Evolutionary conservation across 495 filamentous ascomycete genomes (phyloP).

Genomic region (Penicillium longicatenatum): DNA sequence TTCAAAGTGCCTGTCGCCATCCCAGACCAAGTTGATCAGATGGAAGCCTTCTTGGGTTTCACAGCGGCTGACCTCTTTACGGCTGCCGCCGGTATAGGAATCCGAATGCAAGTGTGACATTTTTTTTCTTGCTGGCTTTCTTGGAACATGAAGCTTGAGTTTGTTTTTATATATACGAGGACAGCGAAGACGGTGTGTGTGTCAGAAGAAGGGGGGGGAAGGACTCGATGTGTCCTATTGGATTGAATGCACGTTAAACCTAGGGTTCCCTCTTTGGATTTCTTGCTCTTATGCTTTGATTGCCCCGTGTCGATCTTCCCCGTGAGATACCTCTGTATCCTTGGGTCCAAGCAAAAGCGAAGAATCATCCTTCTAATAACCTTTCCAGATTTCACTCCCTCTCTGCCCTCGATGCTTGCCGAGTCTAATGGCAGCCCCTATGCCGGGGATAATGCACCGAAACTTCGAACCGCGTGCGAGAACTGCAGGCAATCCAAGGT

Average conservation of each 20-base stretch:
- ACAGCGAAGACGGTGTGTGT: not conserved
- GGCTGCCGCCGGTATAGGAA: conserved; percentile 39
- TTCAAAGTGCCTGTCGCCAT: conserved; percentile 23
- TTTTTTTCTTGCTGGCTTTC: conserved; percentile 14
- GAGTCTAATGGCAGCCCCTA: conserved; percentile 30
- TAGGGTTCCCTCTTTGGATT: not conserved
- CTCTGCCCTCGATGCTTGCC: conserved; percentile 32
- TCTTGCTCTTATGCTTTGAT: conserved; percentile 9
- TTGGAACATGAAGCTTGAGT: conserved; percentile 21
- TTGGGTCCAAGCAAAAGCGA: not conserved
- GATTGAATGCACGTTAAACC: conserved; percentile 4
- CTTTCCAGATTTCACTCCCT: not conserved
- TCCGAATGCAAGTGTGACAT: conserved; percentile 40
- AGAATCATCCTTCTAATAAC: not conserved
- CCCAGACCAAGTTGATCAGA: conserved; percentile 46
- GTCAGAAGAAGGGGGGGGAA: conserved; percentile 7
- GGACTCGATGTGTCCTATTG: conserved; percentile 13
- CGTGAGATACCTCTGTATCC: conserved; percentile 7
- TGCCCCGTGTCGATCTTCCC: conserved; percentile 7
- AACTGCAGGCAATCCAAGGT: conserved; percentile 52
- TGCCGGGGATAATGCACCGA: conserved; percentile 34
- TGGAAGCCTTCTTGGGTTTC: conserved; percentile 42
- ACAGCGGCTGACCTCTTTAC: conserved; percentile 50
- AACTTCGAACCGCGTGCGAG: conserved; percentile 50
- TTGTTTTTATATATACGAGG: conserved; percentile 24